Base-by-base conservation (phyloP, 805 yeast genomes). In the Saccharomycodes ludwigii region DNA sequence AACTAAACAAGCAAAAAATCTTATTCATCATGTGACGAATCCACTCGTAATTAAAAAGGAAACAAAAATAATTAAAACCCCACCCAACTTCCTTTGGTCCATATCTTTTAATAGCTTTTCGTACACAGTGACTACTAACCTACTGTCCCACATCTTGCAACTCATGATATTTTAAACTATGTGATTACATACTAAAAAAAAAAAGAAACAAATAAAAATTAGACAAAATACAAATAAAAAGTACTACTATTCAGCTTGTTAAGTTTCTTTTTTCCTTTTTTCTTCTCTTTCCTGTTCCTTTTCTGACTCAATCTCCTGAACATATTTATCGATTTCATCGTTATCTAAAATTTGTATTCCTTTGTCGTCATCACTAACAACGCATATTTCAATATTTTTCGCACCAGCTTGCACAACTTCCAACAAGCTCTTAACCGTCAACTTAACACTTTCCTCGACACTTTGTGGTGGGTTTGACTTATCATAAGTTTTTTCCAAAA, bases 401-500 rank as follows among this genome's bases (percentile, higher is more conserved):
- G 96, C 93, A 25, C 98, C 98, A 3, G 96, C 86, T 62, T 91
- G 97, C 16, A 91, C 98, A 30, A 91, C 96, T 57, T 91, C 98
- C 46, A 91, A 66, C 45, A 91, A 65, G 12, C 94, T 75, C 61
- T 81, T 82, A 31, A 91, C 74, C 3, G 96, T 74, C 48, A 91
- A 73, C 44, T 73, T 73, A 34, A 86, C 65, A 15, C 95, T 78
- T 23, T 72, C 78, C 21, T 73, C 73, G 40, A 75, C 83, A 31
- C 68, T 63, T 4, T 43, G 38, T 8, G 58, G 58, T 33, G 71
- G 75, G 59, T 76, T 69, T 8, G 61, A 73, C 22, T 60, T 67
- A 38, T 58, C 53, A 61, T 82, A 84, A 49, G 83, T 81, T 61
- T 85, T 86, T 56, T 91, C 98, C 56, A 91, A 68, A 46, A 86